Evolutionary conservation across 257 asterid species (phyloP).

Genomic region (Henckelia pumila): DNA sequence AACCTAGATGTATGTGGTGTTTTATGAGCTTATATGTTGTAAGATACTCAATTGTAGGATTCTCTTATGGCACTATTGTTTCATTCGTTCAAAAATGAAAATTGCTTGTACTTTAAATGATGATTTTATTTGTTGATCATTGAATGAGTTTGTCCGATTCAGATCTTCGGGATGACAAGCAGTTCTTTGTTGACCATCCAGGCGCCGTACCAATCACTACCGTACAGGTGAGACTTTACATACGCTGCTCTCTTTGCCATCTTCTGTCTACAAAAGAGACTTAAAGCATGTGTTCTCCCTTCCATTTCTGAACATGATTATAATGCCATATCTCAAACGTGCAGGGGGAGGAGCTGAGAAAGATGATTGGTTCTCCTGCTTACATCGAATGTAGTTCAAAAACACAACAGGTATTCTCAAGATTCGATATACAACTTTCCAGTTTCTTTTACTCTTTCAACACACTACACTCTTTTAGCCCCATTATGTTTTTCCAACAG

Average conservation of each 20-base stretch:
- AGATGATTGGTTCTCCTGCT: slow-evolving; percentile 27
- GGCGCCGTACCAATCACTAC: slow-evolving; percentile 47
- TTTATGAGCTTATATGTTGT: too few species aligned
- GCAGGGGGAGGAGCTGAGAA: slow-evolving; percentile 37
- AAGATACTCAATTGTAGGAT: background rate
- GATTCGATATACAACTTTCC: too few species aligned
- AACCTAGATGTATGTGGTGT: background rate
- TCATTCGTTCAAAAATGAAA: background rate
- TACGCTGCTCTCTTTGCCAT: too few species aligned
- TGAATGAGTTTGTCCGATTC: slow-evolving; percentile 1
- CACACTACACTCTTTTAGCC: background rate
- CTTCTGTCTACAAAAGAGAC: background rate
- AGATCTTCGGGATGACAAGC: slow-evolving; percentile 50
- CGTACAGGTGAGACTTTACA: slow-evolving; percentile 32
- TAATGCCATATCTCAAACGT: background rate
- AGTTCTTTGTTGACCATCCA: slow-evolving; percentile 42
- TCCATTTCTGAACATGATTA: background rate
- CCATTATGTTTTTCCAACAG: slow-evolving; percentile 13
- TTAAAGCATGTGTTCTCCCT: background rate
- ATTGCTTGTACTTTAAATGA: background rate
- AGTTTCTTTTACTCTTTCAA: background rate
- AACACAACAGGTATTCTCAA: slow-evolving; percentile 29
- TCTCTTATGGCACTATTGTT: background rate
- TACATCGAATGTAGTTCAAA: slow-evolving; percentile 37
- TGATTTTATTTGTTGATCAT: background rate